Conservation (phyloP, 148 eudicot species). For the Cornus kousa region DNA sequence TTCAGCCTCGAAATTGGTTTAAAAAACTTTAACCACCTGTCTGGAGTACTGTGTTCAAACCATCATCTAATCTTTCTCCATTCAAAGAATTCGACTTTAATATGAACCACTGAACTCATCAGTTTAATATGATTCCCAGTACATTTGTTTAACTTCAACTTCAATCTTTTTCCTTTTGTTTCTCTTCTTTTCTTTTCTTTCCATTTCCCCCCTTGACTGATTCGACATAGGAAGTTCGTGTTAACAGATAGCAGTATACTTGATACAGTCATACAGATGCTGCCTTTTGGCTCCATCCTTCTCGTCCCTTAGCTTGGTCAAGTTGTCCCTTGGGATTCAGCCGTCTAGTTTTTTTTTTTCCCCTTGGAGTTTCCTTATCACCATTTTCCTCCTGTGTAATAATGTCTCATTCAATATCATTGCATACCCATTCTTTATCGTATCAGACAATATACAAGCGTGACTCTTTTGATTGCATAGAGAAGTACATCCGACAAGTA, state of each 20-base stretch:
- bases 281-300: conserved; percentile 1
- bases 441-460: too few relatives aligned
- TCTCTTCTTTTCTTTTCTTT: too few relatives aligned
- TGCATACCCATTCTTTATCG: background rate
- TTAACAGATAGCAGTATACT: conserved; percentile 1
- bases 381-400: background rate
- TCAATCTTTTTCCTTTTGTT: too few relatives aligned
- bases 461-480: background rate
- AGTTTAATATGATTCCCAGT: too few relatives aligned
- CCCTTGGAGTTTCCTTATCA: background rate
- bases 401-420: background rate
- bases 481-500: background rate
- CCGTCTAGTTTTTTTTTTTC: background rate
- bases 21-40: too few relatives aligned
- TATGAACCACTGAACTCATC: background rate
- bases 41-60: too few relatives aligned
- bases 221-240: too few relatives aligned
- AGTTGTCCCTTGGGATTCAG: background rate
- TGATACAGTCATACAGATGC: background rate
- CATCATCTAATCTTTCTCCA: background rate
- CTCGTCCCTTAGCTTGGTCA: conserved; percentile 7
- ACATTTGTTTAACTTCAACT: too few relatives aligned
- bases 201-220: too few relatives aligned
- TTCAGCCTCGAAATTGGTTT: background rate
- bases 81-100: background rate